phyloP scores from a whole-genome alignment of 2,329 filamentous ascomycete species.

The Myotisia sp. region DNA sequence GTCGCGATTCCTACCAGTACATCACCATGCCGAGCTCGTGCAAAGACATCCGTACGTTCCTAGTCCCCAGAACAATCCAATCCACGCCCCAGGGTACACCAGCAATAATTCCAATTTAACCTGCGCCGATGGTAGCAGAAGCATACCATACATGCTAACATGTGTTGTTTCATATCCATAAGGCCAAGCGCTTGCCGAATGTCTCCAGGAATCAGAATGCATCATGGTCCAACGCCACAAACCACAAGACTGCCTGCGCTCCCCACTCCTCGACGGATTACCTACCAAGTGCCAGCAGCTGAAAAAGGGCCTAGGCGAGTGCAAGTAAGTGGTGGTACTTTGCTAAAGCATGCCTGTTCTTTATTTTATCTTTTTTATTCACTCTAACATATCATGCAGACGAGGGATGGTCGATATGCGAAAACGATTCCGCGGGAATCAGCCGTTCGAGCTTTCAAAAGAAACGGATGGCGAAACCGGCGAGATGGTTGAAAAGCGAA shows the following conservation, averaged over 20 bases:
- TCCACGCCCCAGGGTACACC: conserved; percentile 3
- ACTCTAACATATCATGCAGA: conserved; percentile 15
- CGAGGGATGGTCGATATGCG: conserved; percentile 97
- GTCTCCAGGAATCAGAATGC: conserved; percentile 92
- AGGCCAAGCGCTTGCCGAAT: conserved; percentile 87
- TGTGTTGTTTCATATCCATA: too few relatives aligned
- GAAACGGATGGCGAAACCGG: conserved; percentile 37
- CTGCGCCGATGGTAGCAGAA: conserved; percentile 1
- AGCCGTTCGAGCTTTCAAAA: conserved; percentile 59
- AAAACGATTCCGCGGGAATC: conserved; percentile 90
- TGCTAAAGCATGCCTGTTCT: not conserved
- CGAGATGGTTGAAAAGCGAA: conserved; percentile 15
- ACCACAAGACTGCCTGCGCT: conserved; percentile 74
- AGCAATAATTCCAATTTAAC: not conserved
- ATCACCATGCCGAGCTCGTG: conserved; percentile 79
- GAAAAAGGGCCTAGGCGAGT: conserved; percentile 83
- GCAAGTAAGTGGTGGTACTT: conserved; percentile 43
- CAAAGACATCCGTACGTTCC: conserved; percentile 82
- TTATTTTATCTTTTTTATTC: not conserved
- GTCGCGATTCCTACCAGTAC: too few relatives aligned
- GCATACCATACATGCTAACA: conserved; percentile 6
- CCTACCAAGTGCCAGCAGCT: conserved; percentile 84
- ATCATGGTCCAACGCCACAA: conserved; percentile 82
- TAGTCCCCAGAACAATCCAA: not conserved
- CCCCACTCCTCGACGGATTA: conserved; percentile 65